These are phyloP conservation scores for Lathyrus sativus DNA, from an alignment of 306 rosid species.

Conservation along the genomic window DNA sequence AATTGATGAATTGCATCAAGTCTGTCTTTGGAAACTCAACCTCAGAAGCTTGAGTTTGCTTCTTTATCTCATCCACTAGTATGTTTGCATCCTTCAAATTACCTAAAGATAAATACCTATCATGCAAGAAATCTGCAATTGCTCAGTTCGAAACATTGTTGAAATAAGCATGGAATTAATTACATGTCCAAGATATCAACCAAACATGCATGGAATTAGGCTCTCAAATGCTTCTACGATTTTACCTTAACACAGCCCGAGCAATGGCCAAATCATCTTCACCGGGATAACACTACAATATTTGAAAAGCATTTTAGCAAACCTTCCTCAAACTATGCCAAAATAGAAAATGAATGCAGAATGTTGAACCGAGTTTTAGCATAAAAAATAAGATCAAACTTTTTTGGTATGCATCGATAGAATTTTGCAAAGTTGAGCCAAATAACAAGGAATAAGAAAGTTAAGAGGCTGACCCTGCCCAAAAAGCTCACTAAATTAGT, in stretches of 20 bases:
- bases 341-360: conserved; percentile 27
- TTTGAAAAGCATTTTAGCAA: conserved; percentile 45
- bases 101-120: conserved; percentile 80
- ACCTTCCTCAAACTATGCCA: conserved; percentile 26
- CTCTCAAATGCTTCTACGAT: conserved; percentile 35
- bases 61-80: conserved; percentile 79
- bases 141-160: conserved; percentile 21
- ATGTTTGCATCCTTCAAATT: conserved; percentile 86
- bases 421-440: conserved; percentile 31
- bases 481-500: conserved; percentile 68
- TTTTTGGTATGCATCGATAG: conserved; percentile 22
- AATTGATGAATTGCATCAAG: conserved; percentile 72
- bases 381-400: conserved; percentile 19
- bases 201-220: not conserved
- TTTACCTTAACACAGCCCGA: conserved; percentile 84
- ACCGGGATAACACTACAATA: conserved; percentile 84
- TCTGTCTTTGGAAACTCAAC: conserved; percentile 65
- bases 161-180: conserved; percentile 32
- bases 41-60: conserved; percentile 51
- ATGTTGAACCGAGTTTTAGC: conserved; percentile 32
- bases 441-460: conserved; percentile 1
- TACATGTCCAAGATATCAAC: conserved; percentile 10
- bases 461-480: conserved; percentile 71
- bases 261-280: conserved; percentile 97
- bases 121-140: conserved; percentile 26